phyloP scores from a whole-genome alignment of 805 yeast genomes.

The Ogataea trehaloabstinens region DNA sequence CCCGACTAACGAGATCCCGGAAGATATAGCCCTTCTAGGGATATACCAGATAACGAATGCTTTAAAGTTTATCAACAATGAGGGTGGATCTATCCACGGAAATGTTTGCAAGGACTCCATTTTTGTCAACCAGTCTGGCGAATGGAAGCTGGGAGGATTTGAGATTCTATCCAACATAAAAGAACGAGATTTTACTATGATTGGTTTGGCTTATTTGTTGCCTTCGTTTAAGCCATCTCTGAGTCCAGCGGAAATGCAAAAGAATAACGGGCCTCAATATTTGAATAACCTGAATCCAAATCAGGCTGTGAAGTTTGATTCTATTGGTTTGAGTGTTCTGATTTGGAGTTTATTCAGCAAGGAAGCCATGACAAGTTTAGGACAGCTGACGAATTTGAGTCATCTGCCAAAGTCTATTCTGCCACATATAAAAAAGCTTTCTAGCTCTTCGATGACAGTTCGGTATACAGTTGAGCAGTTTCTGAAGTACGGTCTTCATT shows the following conservation, averaged over 20 bases:
- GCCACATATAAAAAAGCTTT: slow-evolving; percentile 38
- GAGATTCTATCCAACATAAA: slow-evolving; percentile 58
- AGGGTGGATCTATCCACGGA: slow-evolving; percentile 62
- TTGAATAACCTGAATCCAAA: slow-evolving; percentile 22
- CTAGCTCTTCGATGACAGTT: slow-evolving; percentile 35
- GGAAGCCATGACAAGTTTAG: slow-evolving; percentile 3
- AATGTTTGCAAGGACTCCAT: slow-evolving; percentile 56
- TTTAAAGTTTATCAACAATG: slow-evolving; percentile 55
- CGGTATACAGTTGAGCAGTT: slow-evolving; percentile 40
- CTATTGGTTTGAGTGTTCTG: slow-evolving; percentile 61
- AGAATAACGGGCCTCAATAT: slow-evolving; percentile 42
- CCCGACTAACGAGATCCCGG: slow-evolving; percentile 23
- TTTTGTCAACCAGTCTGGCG: slow-evolving; percentile 67
- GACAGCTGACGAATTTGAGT: slow-evolving; percentile 10
- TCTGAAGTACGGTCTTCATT: slow-evolving; percentile 27
- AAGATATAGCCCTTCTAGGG: slow-evolving; percentile 49
- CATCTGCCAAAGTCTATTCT: slow-evolving; percentile 39
- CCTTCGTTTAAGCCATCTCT: slow-evolving; percentile 21
- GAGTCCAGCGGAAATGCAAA: slow-evolving; percentile 53
- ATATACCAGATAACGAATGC: slow-evolving; percentile 54
- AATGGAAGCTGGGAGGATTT: slow-evolving; percentile 82
- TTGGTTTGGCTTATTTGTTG: slow-evolving; percentile 25
- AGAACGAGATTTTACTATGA: slow-evolving; percentile 38
- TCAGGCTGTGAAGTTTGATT: slow-evolving; percentile 51
- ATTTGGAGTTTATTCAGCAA: slow-evolving; percentile 43